Base-by-base conservation (phyloP, 352 stramenopile species). In the Phytophthora sp. region DNA sequence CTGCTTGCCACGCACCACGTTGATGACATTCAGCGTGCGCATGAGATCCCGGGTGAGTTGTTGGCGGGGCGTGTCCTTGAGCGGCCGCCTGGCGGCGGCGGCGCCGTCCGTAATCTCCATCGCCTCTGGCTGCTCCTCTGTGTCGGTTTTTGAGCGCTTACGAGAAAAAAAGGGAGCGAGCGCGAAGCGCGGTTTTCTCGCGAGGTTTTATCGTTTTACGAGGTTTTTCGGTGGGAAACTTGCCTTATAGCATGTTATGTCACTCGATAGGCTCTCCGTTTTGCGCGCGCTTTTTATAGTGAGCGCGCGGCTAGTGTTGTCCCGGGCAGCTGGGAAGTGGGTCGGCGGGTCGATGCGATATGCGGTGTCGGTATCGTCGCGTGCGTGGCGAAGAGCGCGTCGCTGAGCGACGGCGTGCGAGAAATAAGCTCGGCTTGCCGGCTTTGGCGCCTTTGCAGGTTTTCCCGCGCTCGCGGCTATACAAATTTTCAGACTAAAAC, bases 21-120 rank as follows among this genome's bases (percentile, higher is more conserved):
- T 99, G 76, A 99, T 99, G 46, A 86, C 66, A 73, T 98, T 99
- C 77, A 99, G 98, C 15, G 97, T 99, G 67, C 97, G 82, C 76
- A 99, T 97, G 38, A 99, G 86, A 20, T 87, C 74, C 7, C 95
- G 66, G 29, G 91, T 97, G 58, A 99, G 88, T 82, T 98, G 77
- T 39, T 79, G 38, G 46, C 85, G 60, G 26, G 82, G 84, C 51
- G 70, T 73, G 39, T 81, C 61, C 20, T 70, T 69, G 27, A 75
- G 63, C 38, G 56, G 23, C 30, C 81, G 81, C 62, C 46, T 63
- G 57, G 63, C 26, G 41, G 30, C 44, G 47, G 36, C 52, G 16
- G 38, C 41, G 39, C 36, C 59, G 31, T 65, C 54, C 41, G 41
- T 72, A 41, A 52, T 69, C 52, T 74, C 59, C 65, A 76, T 73